These are phyloP conservation scores for Hirschfeldia incana DNA, from an alignment of 345 rosid genomes.

Conservation along the genomic window DNA sequence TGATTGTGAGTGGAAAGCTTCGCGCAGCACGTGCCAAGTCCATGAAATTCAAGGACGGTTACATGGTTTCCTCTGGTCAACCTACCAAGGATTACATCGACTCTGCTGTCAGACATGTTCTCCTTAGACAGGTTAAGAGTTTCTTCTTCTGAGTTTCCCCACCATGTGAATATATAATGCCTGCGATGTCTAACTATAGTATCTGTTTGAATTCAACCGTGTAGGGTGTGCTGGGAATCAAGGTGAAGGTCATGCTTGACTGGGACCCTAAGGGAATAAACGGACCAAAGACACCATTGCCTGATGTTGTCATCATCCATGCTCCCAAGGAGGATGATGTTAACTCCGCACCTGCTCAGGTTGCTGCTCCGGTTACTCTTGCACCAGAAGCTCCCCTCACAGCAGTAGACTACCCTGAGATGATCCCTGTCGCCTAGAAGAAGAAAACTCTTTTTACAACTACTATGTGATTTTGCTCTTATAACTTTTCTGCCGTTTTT, in stretches of 20 bases:
- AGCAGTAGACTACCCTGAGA: conserved; percentile 44
- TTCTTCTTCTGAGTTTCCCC: not conserved
- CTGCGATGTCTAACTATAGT: not conserved
- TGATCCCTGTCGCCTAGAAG: conserved; percentile 44
- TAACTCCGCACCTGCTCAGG: not conserved
- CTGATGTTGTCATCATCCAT: conserved; percentile 80
- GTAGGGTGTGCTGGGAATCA: conserved; percentile 77
- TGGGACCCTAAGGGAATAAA: conserved; percentile 73
- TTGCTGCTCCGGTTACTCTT: conserved; percentile 9
- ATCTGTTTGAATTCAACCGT: not conserved
- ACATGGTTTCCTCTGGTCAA: conserved; percentile 95
- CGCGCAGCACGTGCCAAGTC: conserved; percentile 91
- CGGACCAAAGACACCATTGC: conserved; percentile 68
- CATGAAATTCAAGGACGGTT: conserved; percentile 95
- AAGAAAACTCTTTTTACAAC: not conserved
- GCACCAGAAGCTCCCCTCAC: conserved; percentile 35
- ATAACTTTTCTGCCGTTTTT: not conserved
- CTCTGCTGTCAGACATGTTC: conserved; percentile 88
- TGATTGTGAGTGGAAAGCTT: conserved; percentile 90
- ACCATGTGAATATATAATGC: no score
- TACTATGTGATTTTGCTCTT: not conserved
- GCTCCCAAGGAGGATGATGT: conserved; percentile 68
- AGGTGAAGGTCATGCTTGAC: conserved; percentile 74
- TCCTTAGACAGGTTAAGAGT: conserved; percentile 72
- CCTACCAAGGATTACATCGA: conserved; percentile 88